Evolutionary conservation across 441 rosid species (phyloP), one percentile per base, ranked within the genome.

Genomic region (Erodium trifolium): DNA sequence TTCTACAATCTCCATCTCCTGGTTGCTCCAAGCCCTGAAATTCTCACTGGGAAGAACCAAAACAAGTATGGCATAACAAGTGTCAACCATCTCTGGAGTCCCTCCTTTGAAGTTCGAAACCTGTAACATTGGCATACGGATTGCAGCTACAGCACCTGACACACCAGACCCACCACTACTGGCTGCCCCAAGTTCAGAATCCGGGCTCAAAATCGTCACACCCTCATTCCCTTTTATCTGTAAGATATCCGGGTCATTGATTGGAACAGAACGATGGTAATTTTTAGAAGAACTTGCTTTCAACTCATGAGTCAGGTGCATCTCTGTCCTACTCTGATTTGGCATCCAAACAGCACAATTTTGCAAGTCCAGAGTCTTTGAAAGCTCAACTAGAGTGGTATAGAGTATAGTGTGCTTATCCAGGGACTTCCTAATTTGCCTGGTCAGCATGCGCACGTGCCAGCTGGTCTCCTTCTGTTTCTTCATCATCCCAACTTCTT

Each of bases 341-440:
- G 93, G 91, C 91, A 88, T 85, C 93, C 88, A 88, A 73, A 88
- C 89, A 0, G 84, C 87, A 73, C 89, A 86, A 78, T 86, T 88
- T 19, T 83, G 81, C 68, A 88, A 77, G 79, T 75, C 89, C 82
- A 88, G 76, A 71, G 88, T 88, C 85, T 85, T 85, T 0, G 91
- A 86, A 2, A 88, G 78, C 84, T 86, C 93, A 2, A 85, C 87
- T 49, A 86, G 82, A 27, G 91, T 86, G 37, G 89, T 88, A 68
- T 88, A 75, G 23, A 88, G 67, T 49, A 88, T 83, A 53, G 82
- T 88, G 69, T 88, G 91, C 81, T 84, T 88, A 78, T 88, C 87
- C 8, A 88, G 86, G 0, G 93, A 86, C 68, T 88, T 88, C 77
- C 91, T 79, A 66, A 88, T 88, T 45, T 86, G 87, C 5, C 71